A percentile compares a stretch with the other conserved stretches of the same genome.
Evolutionary conservation across 352 stramenopile genomes (phyloP).

Genomic region (Pythium grandisporangium): DNA sequence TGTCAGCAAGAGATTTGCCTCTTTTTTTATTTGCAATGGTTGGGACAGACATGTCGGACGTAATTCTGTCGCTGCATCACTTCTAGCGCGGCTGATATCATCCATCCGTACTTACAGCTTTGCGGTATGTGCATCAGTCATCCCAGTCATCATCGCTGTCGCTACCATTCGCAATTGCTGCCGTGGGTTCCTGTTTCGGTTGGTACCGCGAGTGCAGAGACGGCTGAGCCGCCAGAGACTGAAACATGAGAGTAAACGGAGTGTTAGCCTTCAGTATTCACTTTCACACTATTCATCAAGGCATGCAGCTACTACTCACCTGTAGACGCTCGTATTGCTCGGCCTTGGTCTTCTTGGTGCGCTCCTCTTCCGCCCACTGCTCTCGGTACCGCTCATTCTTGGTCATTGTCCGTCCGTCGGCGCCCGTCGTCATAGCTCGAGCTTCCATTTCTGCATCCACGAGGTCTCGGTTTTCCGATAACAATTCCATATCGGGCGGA

Average conservation of each 20-base stretch:
- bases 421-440: no score
- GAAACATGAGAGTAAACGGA: background rate
- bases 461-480: slow-evolving; percentile 64
- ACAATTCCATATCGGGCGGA: slow-evolving; percentile 45
- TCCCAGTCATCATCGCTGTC: slow-evolving; percentile 82
- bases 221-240: slow-evolving; percentile 58
- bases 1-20: no score
- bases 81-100: no score
- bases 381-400: slow-evolving; percentile 71
- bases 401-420: slow-evolving; percentile 22
- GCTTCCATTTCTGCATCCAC: slow-evolving; percentile 15
- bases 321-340: slow-evolving; percentile 66
- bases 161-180: slow-evolving; percentile 6
- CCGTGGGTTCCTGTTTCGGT: no score
- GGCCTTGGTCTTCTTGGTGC: slow-evolving; percentile 47
- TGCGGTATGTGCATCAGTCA: no score
- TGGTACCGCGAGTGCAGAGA: slow-evolving; percentile 53
- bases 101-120: no score
- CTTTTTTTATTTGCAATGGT: no score
- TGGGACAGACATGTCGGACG: no score
- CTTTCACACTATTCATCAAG: background rate
- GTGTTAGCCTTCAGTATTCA: no score
- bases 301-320: slow-evolving; percentile 18
- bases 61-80: no score
- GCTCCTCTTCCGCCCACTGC: slow-evolving; percentile 41